Conservation (phyloP, 768 basidiomycete species). For the Gloeopeniophorella convolvens region DNA sequence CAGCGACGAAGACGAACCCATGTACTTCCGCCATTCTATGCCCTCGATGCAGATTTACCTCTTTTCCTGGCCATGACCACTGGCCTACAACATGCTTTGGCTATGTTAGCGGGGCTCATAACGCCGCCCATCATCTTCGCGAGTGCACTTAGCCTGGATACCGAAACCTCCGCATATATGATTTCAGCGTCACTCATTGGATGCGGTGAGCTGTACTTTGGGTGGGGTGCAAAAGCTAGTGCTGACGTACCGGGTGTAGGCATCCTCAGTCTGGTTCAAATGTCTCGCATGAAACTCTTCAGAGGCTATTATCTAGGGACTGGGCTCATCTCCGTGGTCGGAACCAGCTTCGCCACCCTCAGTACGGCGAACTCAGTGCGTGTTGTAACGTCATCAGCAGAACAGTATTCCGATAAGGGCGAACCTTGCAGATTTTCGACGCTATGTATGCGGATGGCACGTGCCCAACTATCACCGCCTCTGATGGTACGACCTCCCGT, state of each 20-base stretch:
- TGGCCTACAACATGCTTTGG: conserved; percentile 70
- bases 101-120: conserved; percentile 79
- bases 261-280: conserved; percentile 70
- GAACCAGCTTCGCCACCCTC: conserved; percentile 74
- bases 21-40: conserved; percentile 64
- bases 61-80: conserved; percentile 65
- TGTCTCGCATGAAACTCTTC: conserved; percentile 61
- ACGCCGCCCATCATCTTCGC: conserved; percentile 82
- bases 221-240: neutral
- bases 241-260: conserved; percentile 34
- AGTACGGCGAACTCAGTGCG: conserved; percentile 64
- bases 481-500: conserved; percentile 54
- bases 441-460: conserved; percentile 76
- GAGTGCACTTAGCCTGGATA: conserved; percentile 51
- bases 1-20: conserved; percentile 23
- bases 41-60: conserved; percentile 64
- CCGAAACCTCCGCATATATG: conserved; percentile 62
- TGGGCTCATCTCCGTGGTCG: conserved; percentile 77
- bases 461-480: conserved; percentile 50
- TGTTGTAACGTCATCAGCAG: neutral
- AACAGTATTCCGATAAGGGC: neutral
- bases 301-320: conserved; percentile 66
- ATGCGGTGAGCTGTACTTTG: conserved; percentile 46
- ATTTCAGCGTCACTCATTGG: conserved; percentile 75
- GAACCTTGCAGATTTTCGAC: conserved; percentile 51